These are phyloP conservation scores for Avicennia marina DNA, from an alignment of 257 asterid species.

Conservation along the genomic window DNA sequence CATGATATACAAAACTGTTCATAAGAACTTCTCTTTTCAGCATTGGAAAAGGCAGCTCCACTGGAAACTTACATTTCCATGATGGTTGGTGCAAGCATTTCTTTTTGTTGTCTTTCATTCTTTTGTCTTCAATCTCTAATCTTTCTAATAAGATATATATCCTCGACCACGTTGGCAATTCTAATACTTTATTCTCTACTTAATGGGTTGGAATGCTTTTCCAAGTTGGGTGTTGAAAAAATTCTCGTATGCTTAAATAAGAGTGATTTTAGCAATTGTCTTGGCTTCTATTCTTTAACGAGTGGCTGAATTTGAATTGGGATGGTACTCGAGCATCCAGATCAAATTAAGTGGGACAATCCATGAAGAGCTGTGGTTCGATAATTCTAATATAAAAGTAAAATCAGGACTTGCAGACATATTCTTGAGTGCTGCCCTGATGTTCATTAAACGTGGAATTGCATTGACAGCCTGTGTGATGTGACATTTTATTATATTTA, in stretches of 20 bases:
- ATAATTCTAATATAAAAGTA: background rate
- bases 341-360: background rate
- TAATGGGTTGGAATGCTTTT: slow-evolving; percentile 11
- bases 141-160: slow-evolving; percentile 14
- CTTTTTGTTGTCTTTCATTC: slow-evolving; percentile 17
- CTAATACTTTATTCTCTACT: slow-evolving; percentile 26
- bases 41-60: slow-evolving; percentile 1
- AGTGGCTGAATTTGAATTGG: background rate
- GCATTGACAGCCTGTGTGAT: too few species aligned
- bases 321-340: too few species aligned
- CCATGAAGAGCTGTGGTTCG: background rate
- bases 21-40: background rate
- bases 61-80: slow-evolving; percentile 9
- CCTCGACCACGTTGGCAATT: slow-evolving; percentile 17
- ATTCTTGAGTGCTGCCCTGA: slow-evolving; percentile 9
- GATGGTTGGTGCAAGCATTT: slow-evolving; percentile 20
- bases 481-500: background rate
- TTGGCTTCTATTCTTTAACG: slow-evolving; percentile 5
- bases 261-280: slow-evolving; percentile 2
- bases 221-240: background rate
- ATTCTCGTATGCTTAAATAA: background rate
- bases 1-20: slow-evolving; percentile 4
- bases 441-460: too few species aligned
- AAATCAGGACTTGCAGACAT: background rate
- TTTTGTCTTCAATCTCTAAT: slow-evolving; percentile 15